Percentiles rank a stretch among this genome's conserved stretches.
Evolutionary conservation across 441 rosid species (phyloP).

Genomic region (Manihot esculenta): DNA sequence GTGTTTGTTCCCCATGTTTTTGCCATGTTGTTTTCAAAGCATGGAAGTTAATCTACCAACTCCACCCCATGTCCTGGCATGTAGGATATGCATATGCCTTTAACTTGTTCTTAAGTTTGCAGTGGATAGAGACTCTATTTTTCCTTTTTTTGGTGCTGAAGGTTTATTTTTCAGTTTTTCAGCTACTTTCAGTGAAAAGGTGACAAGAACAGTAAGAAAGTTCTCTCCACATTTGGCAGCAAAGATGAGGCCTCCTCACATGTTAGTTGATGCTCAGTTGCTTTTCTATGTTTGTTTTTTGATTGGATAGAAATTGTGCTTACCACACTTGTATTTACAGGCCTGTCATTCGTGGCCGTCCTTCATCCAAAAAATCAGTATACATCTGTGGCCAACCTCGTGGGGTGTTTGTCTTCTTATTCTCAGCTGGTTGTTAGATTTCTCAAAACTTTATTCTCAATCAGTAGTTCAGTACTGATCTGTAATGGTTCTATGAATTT

Average conservation of each 20-base stretch:
- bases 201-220: conserved; percentile 74
- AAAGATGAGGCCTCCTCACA: conserved; percentile 90
- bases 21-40: neutral
- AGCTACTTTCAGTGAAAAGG: conserved; percentile 84
- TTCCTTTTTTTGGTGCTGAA: neutral
- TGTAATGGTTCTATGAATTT: neutral
- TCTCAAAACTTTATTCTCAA: neutral
- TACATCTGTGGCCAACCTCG: conserved; percentile 89
- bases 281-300: conserved; percentile 5
- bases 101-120: neutral
- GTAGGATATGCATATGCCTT: too few relatives aligned
- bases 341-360: conserved; percentile 90
- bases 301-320: neutral
- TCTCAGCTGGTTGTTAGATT: conserved; percentile 56
- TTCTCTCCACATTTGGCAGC: conserved; percentile 94
- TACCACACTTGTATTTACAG: conserved; percentile 37
- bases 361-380: conserved; percentile 69
- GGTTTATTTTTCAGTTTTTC: conserved; percentile 65
- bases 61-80: too few relatives aligned
- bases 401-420: conserved; percentile 66
- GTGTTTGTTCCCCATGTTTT: neutral
- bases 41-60: too few relatives aligned
- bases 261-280: conserved; percentile 40
- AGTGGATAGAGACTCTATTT: neutral
- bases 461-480: neutral